Percentiles rank a stretch among this genome's conserved stretches.
These are phyloP conservation scores for Aspergillus cristatus DNA, from an alignment of 495 filamentous ascomycete species.

Conservation along the genomic window DNA sequence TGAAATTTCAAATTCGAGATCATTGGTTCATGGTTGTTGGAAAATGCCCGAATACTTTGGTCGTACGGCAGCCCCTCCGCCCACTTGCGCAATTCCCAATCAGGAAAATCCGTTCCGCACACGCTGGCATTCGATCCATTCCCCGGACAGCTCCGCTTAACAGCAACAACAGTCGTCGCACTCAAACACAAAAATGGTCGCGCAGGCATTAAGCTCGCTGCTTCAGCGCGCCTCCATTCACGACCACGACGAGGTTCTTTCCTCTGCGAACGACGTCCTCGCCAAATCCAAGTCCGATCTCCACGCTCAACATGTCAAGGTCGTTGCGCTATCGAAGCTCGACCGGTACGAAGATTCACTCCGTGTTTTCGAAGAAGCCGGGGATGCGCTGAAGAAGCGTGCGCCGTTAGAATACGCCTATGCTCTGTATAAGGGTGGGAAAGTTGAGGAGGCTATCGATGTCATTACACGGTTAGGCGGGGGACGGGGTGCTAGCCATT, in stretches of 20 bases:
- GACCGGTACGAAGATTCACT: slow-evolving; percentile 90
- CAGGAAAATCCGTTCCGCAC: too few relatives aligned
- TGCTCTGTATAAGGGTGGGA: slow-evolving; percentile 78
- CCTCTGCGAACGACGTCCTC: slow-evolving; percentile 60
- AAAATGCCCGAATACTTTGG: too few relatives aligned
- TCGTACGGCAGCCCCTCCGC: too few relatives aligned
- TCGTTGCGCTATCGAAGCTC: slow-evolving; percentile 82
- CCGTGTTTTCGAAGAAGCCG: slow-evolving; percentile 62
- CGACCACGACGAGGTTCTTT: slow-evolving; percentile 65
- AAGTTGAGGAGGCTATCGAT: slow-evolving; percentile 59
- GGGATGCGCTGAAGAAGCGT: slow-evolving; percentile 52
- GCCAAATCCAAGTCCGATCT: slow-evolving; percentile 53
- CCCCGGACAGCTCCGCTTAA: too few relatives aligned
- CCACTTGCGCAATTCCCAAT: too few relatives aligned
- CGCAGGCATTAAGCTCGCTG: slow-evolving; percentile 46
- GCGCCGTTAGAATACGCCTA: slow-evolving; percentile 80
- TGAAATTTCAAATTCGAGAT: too few relatives aligned
- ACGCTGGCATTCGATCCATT: too few relatives aligned
- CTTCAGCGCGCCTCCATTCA: slow-evolving; percentile 54
- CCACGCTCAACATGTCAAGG: slow-evolving; percentile 65
- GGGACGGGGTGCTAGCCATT: slow-evolving; percentile 62
- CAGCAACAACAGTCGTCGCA: too few relatives aligned
- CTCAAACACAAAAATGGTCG: slow-evolving; percentile 32
- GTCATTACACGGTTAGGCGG: slow-evolving; percentile 41
- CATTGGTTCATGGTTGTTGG: too few relatives aligned